Base-by-base conservation (phyloP, 108 stramenopile genomes). In the Parietichytrium sp. region DNA sequence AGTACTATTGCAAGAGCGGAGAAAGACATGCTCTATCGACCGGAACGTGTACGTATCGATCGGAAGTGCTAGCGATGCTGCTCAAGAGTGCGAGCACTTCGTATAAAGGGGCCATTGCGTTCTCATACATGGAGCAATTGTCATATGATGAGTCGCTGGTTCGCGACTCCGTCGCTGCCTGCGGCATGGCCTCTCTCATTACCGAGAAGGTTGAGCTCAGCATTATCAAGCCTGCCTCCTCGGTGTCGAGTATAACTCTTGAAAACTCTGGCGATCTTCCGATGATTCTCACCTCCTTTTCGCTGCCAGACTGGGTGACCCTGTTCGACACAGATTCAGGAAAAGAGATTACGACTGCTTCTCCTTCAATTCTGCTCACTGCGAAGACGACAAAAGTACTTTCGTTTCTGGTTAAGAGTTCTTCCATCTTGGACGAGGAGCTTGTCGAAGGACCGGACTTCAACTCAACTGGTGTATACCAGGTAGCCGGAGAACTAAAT, bases 1-100 rank as follows among this genome's bases (percentile, higher is more conserved):
- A 72, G 10, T 16, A n/a, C 42, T 72, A 25, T 72, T 72, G 61
- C 61, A 36, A 72, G 61, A 72, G 42, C 42, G 61, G 61, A 12
- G 45, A 45, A 10, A 33, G 61, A 2, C 45, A 16, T 42, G 10
- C 25, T 7, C 10, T 33, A 27, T 72, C 61, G 42, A 45, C 29
- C 42, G 42, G 20, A 10, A 16, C 20, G 38, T 72, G 61, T 42
- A 72, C 61, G 42, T 72, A 72, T 38, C 61, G 61, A 10, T n/a
- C 8, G 4, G 42, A 6, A 6, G 61, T 72, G n/a, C 61, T 72
- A n/a, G 25, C 10, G 23, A 72, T 45, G 25, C 45, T 72, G 10
- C 36, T 18, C 20, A n/a, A 33, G 1, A 42, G 45, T 38, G 61
- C 38, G 29, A 72, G 38, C n/a, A 33, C 45, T 31, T n/a, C 61